Base-by-base conservation (phyloP, 805 yeast genomes). In the Zygotorulaspora sp. region DNA sequence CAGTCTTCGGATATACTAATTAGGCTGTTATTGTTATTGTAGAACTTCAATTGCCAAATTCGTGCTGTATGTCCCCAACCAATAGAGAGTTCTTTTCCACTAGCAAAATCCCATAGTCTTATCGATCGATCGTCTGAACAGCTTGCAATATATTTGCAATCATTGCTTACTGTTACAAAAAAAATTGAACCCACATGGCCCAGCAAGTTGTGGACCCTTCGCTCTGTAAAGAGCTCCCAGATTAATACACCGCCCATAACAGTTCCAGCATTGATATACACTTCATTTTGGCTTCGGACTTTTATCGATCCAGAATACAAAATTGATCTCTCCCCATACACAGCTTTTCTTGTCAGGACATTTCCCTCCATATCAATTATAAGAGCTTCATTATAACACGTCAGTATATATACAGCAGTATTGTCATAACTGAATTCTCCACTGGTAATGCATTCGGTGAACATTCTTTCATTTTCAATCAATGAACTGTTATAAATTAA, bases 31-130 rank as follows among this genome's bases (percentile, higher is more conserved):
- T 61, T 61, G 12, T 58, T 49, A 5, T 64, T 63, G 41, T 66
- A 73, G 54, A 86, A 85, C 34, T 69, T 70, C 30, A 90, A 65
- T 29, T 75, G 73, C 98, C 98, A 92, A 27, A 92, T 89, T 55
- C 98, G 74, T 0, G 97, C 90, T 1, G 83, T 80, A 57, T 92
- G 98, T 10, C 97, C 98, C 97, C 97, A 92, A 0, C 96, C 97
- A 18, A 79, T 75, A 1, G 90, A 83, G 26, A 83, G 49, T 22
- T 78, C 61, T 8, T 62, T 50, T 1, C 94, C 90, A 1, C 74
- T 54, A 5, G 52, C 52, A 44, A 81, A 63, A 49, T 77, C 77
- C 80, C 88, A 88, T 5, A 90, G 57, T 40, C 79, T 81, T 38
- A 92, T 78, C 0, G 96, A 84, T 44, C 98, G 71, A 56, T 90